Base-by-base conservation (phyloP, 2,329 filamentous ascomycete genomes). In the Leptographium wingfieldii region DNA sequence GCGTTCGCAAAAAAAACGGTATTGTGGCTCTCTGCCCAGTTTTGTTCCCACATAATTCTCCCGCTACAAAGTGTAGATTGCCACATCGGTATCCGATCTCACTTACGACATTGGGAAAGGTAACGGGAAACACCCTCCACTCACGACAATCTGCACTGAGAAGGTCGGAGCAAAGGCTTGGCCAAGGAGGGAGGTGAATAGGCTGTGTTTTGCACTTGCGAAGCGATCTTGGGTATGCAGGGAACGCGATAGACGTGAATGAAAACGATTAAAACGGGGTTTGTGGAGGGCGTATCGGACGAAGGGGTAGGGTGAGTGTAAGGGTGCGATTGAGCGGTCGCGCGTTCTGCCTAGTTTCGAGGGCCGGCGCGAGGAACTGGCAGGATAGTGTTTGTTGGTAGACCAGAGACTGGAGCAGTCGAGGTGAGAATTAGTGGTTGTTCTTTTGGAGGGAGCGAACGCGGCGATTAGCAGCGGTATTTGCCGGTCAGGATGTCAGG, bases 121-220 rank as follows among this genome's bases (percentile, higher is more conserved):
- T 58, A 62, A 63, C 61, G 64, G 65, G 65, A 67, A 67, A 69
- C 70, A 69, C 72, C 71, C 70, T 76, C 72, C 69, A 72, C 77
- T 73, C 73, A 69, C 76, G 72, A 78, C 76, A 66, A 73, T 74
- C 73, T 71, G 62, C 68, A 65, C 67, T 43, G 67, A 74, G 72
- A 75, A 69, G 70, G 75, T 70, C 74, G 72, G 74, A 77, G 73
- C 67, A 74, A 38, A 35, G 57, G 49, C 52, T 46, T 22, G 75
- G 74, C 71, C 71, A 49, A 29, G 10, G 46, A 38, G 12, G n/a
- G 31, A 29, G 16, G 43, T 22, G 16, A 19, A 9, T 6, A 25
- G 29, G 52, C 10, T 3, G 38, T 12, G 19, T n/a, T 25, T 25
- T n/a, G 49, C 49, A 52, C 49, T 55, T 22, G 52, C 31, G 31